A percentile compares a stretch with the other conserved stretches of the same genome.
These are phyloP conservation scores for Phytophthora colocasiae DNA, from an alignment of 352 stramenopile genomes.

Conservation along the genomic window DNA sequence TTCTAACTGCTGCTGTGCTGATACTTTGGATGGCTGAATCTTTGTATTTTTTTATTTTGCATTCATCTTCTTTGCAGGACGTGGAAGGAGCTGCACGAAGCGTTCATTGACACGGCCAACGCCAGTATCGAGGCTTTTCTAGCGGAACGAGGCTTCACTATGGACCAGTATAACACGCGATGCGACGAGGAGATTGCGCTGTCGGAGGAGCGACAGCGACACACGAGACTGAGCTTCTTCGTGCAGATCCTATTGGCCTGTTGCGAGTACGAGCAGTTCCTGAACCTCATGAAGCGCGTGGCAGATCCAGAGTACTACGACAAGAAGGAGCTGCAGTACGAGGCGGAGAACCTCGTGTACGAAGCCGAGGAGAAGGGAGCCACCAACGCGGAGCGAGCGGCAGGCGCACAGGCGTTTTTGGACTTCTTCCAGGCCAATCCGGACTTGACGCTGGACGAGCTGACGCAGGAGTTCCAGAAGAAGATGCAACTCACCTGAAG, in stretches of 20 bases:
- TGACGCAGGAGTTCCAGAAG: constrained; percentile 79
- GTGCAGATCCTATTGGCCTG: constrained; percentile 83
- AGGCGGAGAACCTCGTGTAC: constrained; percentile 69
- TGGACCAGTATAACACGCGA: constrained; percentile 73
- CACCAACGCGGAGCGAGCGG: constrained; percentile 38
- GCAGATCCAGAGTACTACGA: constrained; percentile 83
- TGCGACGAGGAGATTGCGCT: constrained; percentile 78
- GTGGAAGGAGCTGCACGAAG: constrained; percentile 75
- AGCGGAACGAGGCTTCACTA: constrained; percentile 61
- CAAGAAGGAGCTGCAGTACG: constrained; percentile 79
- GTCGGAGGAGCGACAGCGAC: constrained; percentile 75
- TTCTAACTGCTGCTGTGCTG: background rate
- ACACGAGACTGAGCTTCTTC: constrained; percentile 82
- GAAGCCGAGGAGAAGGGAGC: constrained; percentile 49
- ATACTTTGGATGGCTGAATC: background rate
- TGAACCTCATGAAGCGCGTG: constrained; percentile 85
- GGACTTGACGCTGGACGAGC: constrained; percentile 70
- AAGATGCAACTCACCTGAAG: constrained; percentile 69
- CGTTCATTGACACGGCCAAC: constrained; percentile 78
- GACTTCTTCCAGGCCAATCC: constrained; percentile 78
- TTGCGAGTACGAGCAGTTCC: constrained; percentile 85
- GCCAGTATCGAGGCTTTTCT: constrained; percentile 77
- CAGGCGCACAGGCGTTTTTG: constrained; percentile 69
- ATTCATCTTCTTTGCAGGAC: constrained; percentile 23
- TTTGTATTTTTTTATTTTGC: background rate